Percentiles rank a stretch among this genome's conserved stretches.
phyloP scores from a whole-genome alignment of 2,329 filamentous ascomycete species.

The Aspergillus pseudoviridinutans region DNA sequence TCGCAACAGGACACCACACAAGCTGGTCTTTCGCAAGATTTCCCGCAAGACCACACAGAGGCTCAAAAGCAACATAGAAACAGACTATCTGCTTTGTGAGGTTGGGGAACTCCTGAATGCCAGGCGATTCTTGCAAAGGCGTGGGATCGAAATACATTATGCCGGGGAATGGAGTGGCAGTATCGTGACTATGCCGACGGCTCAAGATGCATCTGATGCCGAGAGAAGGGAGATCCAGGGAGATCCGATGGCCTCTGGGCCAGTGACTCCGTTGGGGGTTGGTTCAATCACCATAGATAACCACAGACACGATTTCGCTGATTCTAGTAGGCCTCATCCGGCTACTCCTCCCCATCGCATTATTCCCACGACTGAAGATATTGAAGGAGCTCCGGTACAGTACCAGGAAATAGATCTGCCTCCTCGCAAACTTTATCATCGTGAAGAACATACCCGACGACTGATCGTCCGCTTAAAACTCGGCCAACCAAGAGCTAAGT shows the following conservation, averaged over 20 bases:
- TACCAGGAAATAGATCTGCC: neutral
- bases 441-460: neutral
- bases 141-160: slow-evolving; percentile 23
- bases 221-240: slow-evolving; percentile 18
- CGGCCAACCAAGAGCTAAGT: neutral
- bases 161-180: slow-evolving; percentile 33
- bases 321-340: neutral
- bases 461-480: neutral
- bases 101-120: slow-evolving; percentile 28
- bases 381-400: neutral
- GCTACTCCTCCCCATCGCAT: neutral
- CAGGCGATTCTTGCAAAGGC: slow-evolving; percentile 27
- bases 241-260: neutral
- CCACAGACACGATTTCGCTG: neutral
- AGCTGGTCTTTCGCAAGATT: slow-evolving; percentile 26
- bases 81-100: slow-evolving; percentile 28
- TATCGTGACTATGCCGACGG: slow-evolving; percentile 16
- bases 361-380: neutral
- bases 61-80: slow-evolving; percentile 5
- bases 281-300: neutral
- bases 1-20: slow-evolving; percentile 19
- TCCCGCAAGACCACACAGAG: slow-evolving; percentile 16
- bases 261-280: neutral
- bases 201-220: neutral
- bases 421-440: neutral